phyloP scores from a whole-genome alignment of 306 rosid genomes.

The Vicia faba region DNA sequence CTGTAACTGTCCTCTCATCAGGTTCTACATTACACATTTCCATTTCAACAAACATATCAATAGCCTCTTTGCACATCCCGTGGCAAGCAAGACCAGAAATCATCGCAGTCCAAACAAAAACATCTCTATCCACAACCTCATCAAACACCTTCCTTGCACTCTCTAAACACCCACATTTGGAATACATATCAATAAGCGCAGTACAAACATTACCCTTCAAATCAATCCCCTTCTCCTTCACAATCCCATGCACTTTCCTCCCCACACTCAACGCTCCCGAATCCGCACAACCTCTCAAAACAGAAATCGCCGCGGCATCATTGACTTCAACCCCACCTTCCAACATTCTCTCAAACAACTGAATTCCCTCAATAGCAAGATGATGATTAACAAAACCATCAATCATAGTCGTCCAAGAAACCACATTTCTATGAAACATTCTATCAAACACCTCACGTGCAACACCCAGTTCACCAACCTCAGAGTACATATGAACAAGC shows the following conservation, averaged over 20 bases:
- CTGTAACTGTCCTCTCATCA: slow-evolving; percentile 53
- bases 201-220: slow-evolving; percentile 40
- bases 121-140: slow-evolving; percentile 37
- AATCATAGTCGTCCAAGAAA: slow-evolving; percentile 60
- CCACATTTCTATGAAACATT: slow-evolving; percentile 58
- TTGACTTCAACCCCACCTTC: slow-evolving; percentile 44
- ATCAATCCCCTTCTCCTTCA: slow-evolving; percentile 31
- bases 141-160: slow-evolving; percentile 49
- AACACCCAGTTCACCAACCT: slow-evolving; percentile 37
- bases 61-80: slow-evolving; percentile 53
- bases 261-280: slow-evolving; percentile 49
- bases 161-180: slow-evolving; percentile 56
- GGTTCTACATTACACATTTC: slow-evolving; percentile 39
- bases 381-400: slow-evolving; percentile 44
- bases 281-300: slow-evolving; percentile 58
- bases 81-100: slow-evolving; percentile 62
- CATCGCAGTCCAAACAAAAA: slow-evolving; percentile 62
- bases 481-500: slow-evolving; percentile 42
- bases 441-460: slow-evolving; percentile 50
- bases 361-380: slow-evolving; percentile 43
- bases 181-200: slow-evolving; percentile 61
- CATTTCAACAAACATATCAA: slow-evolving; percentile 50
- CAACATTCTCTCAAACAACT: slow-evolving; percentile 48
- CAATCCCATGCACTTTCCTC: slow-evolving; percentile 48
- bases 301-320: slow-evolving; percentile 47